phyloP scores from a whole-genome alignment of 2,329 filamentous ascomycete species.

The Microascus cirrosus region DNA sequence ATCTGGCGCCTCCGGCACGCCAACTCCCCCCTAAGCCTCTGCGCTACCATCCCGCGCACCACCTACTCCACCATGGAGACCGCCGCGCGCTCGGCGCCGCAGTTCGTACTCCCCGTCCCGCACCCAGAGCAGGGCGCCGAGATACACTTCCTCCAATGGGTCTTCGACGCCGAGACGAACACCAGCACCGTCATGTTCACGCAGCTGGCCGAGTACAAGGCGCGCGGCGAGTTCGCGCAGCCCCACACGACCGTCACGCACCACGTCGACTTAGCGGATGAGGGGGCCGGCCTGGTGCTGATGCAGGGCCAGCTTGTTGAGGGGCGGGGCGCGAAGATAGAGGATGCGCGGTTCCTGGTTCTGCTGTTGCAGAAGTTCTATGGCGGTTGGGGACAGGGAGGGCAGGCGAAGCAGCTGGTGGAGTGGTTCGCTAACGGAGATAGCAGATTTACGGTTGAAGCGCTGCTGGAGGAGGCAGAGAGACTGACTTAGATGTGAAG shows the following conservation, averaged over 20 bases:
- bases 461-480: conserved; percentile 81
- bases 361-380: conserved; percentile 96
- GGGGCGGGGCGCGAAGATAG: conserved; percentile 61
- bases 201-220: conserved; percentile 84
- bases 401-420: conserved; percentile 57
- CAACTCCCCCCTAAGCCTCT: conserved; percentile 61
- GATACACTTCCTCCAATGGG: conserved; percentile 95
- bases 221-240: conserved; percentile 76
- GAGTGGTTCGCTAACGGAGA: conserved; percentile 77
- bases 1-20: conserved; percentile 89
- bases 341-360: conserved; percentile 81
- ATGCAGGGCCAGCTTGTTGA: conserved; percentile 75
- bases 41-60: conserved; percentile 63
- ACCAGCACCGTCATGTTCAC: conserved; percentile 82
- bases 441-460: conserved; percentile 67
- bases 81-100: conserved; percentile 64
- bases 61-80: conserved; percentile 65
- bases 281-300: conserved; percentile 63
- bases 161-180: conserved; percentile 58
- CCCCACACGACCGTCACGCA: conserved; percentile 93
- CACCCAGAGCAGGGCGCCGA: conserved; percentile 62
- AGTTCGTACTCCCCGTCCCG: conserved; percentile 84
- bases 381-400: conserved; percentile 44
- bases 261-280: conserved; percentile 66
- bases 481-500: conserved; percentile 46